Evolutionary conservation across 2,329 filamentous ascomycete genomes (phyloP).

Genomic region (Thelonectria discophora): DNA sequence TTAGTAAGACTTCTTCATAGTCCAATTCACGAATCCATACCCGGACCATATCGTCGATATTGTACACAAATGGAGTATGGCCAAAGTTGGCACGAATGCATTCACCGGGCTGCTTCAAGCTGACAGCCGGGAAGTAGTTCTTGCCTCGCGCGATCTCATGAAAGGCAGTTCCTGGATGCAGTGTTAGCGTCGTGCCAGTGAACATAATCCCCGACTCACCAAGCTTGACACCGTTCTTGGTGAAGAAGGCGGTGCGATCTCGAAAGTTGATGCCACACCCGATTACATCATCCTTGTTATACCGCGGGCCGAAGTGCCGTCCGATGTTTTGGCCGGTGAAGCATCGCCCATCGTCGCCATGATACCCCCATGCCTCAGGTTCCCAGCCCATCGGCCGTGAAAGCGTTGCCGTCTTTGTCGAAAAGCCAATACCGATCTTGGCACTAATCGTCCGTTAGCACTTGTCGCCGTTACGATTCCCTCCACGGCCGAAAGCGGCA

Average conservation of each 20-base stretch:
- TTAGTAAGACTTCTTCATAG: conserved; percentile 22
- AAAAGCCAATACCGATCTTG: conserved; percentile 71
- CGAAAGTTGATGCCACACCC: conserved; percentile 74
- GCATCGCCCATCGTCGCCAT: conserved; percentile 72
- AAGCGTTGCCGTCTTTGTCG: conserved; percentile 61
- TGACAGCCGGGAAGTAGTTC: conserved; percentile 69
- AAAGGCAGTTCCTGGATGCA: conserved; percentile 71
- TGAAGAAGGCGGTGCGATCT: conserved; percentile 72
- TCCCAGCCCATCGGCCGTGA: conserved; percentile 72
- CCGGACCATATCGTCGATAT: conserved; percentile 87
- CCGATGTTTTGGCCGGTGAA: conserved; percentile 66
- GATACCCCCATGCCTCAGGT: conserved; percentile 73
- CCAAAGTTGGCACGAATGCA: conserved; percentile 72
- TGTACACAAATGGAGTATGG: conserved; percentile 82
- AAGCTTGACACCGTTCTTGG: conserved; percentile 68
- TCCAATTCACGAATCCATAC: conserved; percentile 55
- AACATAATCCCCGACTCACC: conserved; percentile 51
- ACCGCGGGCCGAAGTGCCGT: conserved; percentile 65
- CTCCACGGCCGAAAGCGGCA: not conserved
- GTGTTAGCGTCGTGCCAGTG: not conserved
- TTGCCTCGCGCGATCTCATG: conserved; percentile 68
- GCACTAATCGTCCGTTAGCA: conserved; percentile 52
- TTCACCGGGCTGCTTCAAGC: conserved; percentile 72
- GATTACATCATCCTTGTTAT: conserved; percentile 65
- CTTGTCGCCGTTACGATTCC: not conserved